phyloP scores from a whole-genome alignment of 139 green algal genomes.

The Dunaliella sp. region DNA sequence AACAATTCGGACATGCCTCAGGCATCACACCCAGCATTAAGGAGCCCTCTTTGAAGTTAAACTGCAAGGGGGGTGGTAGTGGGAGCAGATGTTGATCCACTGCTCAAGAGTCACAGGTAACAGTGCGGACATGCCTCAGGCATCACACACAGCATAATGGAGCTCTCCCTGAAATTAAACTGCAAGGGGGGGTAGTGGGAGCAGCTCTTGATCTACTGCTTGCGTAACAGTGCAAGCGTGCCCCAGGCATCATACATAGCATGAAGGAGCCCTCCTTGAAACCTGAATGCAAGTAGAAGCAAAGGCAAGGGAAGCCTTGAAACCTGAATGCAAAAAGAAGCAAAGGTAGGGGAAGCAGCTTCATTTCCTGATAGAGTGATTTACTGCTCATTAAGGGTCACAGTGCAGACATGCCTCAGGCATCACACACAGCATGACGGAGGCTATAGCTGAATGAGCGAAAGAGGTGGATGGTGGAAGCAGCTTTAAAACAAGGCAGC shows the following conservation, averaged over 20 bases:
- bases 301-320: too few species aligned
- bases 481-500: too few species aligned
- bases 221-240: too few species aligned
- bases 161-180: conserved; percentile 29
- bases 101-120: too few species aligned
- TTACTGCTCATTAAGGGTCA: too few species aligned
- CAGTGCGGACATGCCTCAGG: too few species aligned
- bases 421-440: conserved; percentile 30
- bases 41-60: not conserved
- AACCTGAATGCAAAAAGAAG: not conserved
- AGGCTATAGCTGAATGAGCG: conserved; percentile 32
- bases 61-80: not conserved
- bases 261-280: not conserved
- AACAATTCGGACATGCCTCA: too few species aligned
- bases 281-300: not conserved
- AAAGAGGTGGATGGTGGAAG: not conserved
- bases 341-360: too few species aligned
- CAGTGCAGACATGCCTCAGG: too few species aligned
- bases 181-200: not conserved
- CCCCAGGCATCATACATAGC: not conserved
- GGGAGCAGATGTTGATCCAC: too few species aligned
- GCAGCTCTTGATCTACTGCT: too few species aligned
- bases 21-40: not conserved
- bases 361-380: too few species aligned
- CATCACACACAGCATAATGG: conserved; percentile 30